Evolutionary conservation across 2,329 filamentous ascomycete species (phyloP).

Genomic region (Apiospora hydei): DNA sequence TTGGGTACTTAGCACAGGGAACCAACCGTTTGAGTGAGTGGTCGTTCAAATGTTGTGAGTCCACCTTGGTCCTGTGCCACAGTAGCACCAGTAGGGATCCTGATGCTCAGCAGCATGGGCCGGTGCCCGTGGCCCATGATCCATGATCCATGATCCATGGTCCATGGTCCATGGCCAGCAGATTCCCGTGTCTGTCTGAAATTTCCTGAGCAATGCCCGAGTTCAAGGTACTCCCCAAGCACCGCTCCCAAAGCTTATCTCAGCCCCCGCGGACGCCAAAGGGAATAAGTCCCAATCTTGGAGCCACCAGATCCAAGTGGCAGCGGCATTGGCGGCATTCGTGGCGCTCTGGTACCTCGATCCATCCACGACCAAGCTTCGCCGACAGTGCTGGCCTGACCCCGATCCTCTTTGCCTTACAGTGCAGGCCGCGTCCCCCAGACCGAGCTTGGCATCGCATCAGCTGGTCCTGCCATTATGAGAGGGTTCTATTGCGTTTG

Average conservation of each 20-base stretch:
- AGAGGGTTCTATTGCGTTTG: background rate
- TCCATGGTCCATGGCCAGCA: background rate
- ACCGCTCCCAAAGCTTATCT: background rate
- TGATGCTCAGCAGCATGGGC: too few species aligned
- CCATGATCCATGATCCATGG: background rate
- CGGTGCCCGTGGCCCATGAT: too few species aligned
- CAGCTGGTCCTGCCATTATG: slow-evolving; percentile 1
- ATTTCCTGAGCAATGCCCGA: background rate
- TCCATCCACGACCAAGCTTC: slow-evolving; percentile 1
- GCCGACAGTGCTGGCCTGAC: background rate
- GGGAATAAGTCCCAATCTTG: background rate
- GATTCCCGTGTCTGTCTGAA: background rate
- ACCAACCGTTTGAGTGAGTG: background rate
- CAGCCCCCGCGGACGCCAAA: background rate
- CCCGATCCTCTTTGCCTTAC: background rate
- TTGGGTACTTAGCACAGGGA: background rate
- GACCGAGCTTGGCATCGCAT: background rate
- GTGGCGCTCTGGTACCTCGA: background rate
- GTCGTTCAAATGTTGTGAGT: background rate
- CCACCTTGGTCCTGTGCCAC: background rate
- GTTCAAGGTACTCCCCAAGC: background rate
- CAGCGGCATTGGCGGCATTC: slow-evolving; percentile 13
- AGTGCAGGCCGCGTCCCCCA: background rate
- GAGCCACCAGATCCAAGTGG: background rate
- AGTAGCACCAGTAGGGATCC: background rate